Evolutionary conservation across 768 basidiomycete species (phyloP).

Genomic region (Nidularia pulvinata): DNA sequence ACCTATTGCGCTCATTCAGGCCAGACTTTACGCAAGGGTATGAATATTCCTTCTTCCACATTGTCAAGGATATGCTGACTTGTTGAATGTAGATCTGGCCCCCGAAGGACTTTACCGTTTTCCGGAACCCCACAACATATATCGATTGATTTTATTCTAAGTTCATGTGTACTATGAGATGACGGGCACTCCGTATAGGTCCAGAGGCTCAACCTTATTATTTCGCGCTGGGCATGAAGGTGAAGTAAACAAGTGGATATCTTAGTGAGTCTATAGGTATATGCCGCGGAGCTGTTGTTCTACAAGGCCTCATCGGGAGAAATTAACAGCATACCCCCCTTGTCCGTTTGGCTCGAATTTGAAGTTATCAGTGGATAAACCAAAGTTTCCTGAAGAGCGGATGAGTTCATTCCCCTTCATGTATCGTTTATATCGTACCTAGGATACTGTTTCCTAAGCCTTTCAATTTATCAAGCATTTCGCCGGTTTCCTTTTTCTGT

Average conservation of each 20-base stretch:
- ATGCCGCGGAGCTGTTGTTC: too few species aligned
- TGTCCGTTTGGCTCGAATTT: slow-evolving; percentile 93
- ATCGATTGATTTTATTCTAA: slow-evolving; percentile 21
- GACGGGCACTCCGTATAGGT: too few species aligned
- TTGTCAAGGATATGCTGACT: slow-evolving; percentile 4
- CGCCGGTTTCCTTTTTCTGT: slow-evolving; percentile 84
- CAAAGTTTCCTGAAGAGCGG: slow-evolving; percentile 75
- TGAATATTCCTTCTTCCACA: slow-evolving; percentile 10
- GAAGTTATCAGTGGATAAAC: slow-evolving; percentile 95
- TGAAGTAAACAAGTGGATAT: too few species aligned
- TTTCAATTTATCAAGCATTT: slow-evolving; percentile 94
- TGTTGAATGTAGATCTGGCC: slow-evolving; percentile 41
- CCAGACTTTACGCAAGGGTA: slow-evolving; percentile 67
- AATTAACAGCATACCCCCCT: slow-evolving; percentile 96
- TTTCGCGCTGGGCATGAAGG: too few species aligned
- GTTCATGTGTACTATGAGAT: too few species aligned
- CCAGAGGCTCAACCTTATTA: too few species aligned
- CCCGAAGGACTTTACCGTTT: slow-evolving; percentile 29
- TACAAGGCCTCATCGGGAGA: slow-evolving; percentile 42
- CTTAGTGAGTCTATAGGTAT: too few species aligned
- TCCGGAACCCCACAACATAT: slow-evolving; percentile 38
- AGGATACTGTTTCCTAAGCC: slow-evolving; percentile 89
- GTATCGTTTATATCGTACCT: slow-evolving; percentile 40
- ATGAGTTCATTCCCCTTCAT: not conserved
- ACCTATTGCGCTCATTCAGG: slow-evolving; percentile 75